A percentile compares a stretch with the other conserved stretches of the same genome.
phyloP scores from a whole-genome alignment of 176 grass and related monocot genomes.

The Musa acuminata region DNA sequence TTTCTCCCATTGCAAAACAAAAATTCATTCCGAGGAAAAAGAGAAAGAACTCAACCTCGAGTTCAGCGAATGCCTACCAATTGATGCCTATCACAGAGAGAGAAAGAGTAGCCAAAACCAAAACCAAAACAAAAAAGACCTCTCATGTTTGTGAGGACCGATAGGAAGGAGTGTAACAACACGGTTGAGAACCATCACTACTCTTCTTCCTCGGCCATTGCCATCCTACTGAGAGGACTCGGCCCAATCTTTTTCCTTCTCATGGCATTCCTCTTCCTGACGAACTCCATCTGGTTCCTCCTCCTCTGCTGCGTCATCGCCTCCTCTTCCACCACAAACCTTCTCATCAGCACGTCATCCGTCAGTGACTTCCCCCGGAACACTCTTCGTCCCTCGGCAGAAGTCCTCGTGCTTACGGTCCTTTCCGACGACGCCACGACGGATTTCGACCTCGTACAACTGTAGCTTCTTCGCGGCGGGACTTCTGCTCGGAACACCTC shows the following conservation, averaged over 20 bases:
- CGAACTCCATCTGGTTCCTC: slow-evolving; percentile 83
- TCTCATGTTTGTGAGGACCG: no score
- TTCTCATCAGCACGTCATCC: slow-evolving; percentile 80
- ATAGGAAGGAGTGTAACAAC: no score
- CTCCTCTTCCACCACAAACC: slow-evolving; percentile 87
- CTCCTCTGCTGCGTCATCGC: slow-evolving; percentile 57
- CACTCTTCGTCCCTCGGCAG: slow-evolving; percentile 35
- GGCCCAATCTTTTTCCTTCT: slow-evolving; percentile 69
- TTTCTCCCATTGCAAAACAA: no score
- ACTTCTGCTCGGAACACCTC: slow-evolving; percentile 65
- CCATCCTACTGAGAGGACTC: slow-evolving; percentile 81
- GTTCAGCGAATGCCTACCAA: no score
- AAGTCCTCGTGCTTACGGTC: not conserved
- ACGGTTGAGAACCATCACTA: no score
- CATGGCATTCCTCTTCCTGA: slow-evolving; percentile 60
- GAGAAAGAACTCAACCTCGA: no score
- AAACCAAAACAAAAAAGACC: no score
- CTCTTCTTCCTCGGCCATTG: slow-evolving; percentile 36
- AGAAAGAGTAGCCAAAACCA: no score
- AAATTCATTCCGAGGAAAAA: no score
- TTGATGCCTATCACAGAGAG: no score
- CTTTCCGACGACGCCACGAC: not conserved
- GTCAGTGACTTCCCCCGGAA: slow-evolving; percentile 94
- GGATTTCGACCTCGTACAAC: slow-evolving; percentile 53
- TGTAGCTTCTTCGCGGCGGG: slow-evolving; percentile 79